Base-by-base conservation (phyloP, 1,284 basidiomycete species). In the Leccinum subrobustum region DNA sequence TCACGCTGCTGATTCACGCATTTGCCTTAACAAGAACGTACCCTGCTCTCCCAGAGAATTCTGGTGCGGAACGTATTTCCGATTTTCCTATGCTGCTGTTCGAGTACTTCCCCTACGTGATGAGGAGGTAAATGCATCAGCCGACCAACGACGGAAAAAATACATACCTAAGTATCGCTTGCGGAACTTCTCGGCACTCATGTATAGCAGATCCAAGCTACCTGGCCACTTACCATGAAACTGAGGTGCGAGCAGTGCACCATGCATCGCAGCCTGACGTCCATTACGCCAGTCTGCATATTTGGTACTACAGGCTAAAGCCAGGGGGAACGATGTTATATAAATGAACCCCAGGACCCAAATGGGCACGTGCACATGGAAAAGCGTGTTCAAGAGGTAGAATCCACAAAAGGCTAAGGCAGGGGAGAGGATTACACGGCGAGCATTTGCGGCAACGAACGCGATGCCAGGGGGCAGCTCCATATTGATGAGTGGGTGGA, bases 91-190 rank as follows among this genome's bases (percentile, higher is more conserved):
- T 57, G 60, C 3, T 63, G 62, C 7, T 65, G 51, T 37, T 64
- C 61, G 8, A 74, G 0, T 2, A 61, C 62, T 23, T 77, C 75
- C 5, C 74, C 76, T 78, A 60, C n/a, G n/a, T 8, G 33, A 59
- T 12, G 5, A 51, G 4, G 14, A 18, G 9, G 27, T 67, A 44
- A 57, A 54, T 18, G 3, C 20, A 47, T 9, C 12, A 35, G 56
- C 12, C 6, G 23, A 23, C 20, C 7, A 35, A n/a, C 4, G 14
- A 47, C 31, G 25, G 11, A 33, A 12, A 16, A 44, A 4, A 47
- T 59, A 59, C 71, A 29, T 51, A 74, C 77, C 78, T 39, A 77
- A 68, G 65, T 76, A 78, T 6, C 73, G 73, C 16, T 53, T 55
- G 14, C 66, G 68, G 31, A 73, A 63, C 51, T 73, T 72, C 9